Evolutionary conservation across 116 monocot species (phyloP).

Genomic region (Thalassia testudinum): DNA sequence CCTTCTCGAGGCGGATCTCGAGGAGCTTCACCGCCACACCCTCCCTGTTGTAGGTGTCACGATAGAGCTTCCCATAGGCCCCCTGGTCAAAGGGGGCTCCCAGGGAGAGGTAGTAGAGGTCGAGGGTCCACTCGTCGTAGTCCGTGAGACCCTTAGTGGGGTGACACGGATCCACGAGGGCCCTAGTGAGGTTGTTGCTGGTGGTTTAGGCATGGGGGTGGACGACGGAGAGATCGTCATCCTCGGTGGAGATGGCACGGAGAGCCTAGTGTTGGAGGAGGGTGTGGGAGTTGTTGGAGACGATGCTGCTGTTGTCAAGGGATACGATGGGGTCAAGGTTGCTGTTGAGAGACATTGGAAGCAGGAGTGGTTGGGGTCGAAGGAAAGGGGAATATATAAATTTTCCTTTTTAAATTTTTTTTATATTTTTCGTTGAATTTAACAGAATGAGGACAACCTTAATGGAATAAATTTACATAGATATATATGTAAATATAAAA

Average conservation of each 20-base stretch:
- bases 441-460: no score
- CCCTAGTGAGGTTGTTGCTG: constrained; percentile 14
- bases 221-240: constrained; percentile 15
- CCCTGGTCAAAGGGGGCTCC: constrained; percentile 67
- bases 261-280: constrained; percentile 38
- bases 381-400: no score
- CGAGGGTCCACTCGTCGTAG: constrained; percentile 63
- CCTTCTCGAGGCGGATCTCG: constrained; percentile 66
- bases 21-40: constrained; percentile 76
- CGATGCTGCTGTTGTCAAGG: no score
- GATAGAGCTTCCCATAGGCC: constrained; percentile 81
- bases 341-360: no score
- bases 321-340: no score
- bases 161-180: constrained; percentile 40
- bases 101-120: constrained; percentile 37
- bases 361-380: no score
- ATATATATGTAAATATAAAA: no score
- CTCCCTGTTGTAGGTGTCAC: constrained; percentile 66
- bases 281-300: no score
- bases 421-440: no score
- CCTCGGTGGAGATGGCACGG: constrained; percentile 4
- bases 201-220: constrained; percentile 23
- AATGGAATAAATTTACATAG: no score
- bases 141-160: no score
- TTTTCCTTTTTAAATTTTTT: no score